phyloP scores from a whole-genome alignment of 139 green algal species.

The Spirogloea muscicola region DNA sequence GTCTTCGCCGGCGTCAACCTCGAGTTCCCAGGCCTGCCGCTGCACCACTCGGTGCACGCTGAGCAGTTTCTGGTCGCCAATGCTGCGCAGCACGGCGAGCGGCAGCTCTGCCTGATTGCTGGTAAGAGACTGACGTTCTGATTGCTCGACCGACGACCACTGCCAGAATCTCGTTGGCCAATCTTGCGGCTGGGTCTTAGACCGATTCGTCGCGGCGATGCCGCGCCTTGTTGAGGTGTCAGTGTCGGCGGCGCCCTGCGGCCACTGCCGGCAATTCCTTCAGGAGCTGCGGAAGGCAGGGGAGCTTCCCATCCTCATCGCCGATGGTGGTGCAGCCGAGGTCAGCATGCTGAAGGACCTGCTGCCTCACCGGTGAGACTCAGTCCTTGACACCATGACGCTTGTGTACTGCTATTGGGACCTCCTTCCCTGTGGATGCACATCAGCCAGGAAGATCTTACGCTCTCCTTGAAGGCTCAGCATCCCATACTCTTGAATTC shows the following conservation, averaged over 20 bases:
- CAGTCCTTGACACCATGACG: too few relatives aligned
- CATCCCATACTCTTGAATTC: too few relatives aligned
- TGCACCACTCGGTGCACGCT: constrained; percentile 55
- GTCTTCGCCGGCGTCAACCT: constrained; percentile 56
- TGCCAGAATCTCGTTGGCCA: too few relatives aligned
- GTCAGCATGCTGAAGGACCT: background rate
- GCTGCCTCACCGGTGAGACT: constrained; percentile 51
- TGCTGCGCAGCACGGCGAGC: constrained; percentile 38
- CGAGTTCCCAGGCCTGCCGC: constrained; percentile 49
- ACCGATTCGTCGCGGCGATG: too few relatives aligned
- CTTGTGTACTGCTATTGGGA: too few relatives aligned
- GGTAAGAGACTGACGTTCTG: too few relatives aligned
- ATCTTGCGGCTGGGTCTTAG: too few relatives aligned
- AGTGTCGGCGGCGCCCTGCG: constrained; percentile 53
- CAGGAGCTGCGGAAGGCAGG: constrained; percentile 34
- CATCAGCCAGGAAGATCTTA: too few relatives aligned
- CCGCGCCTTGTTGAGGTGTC: constrained; percentile 21
- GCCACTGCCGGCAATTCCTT: constrained; percentile 60
- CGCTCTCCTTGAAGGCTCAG: too few relatives aligned
- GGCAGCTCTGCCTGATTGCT: too few relatives aligned
- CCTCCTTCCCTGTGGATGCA: too few relatives aligned
- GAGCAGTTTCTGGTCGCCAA: constrained; percentile 57
- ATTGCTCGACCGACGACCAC: too few relatives aligned
- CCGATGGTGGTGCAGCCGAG: background rate
- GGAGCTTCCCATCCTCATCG: constrained; percentile 27